A percentile compares a stretch with the other conserved stretches of the same genome.
Evolutionary conservation across 306 rosid species (phyloP).

Genomic region (Aeschynomene evenia): DNA sequence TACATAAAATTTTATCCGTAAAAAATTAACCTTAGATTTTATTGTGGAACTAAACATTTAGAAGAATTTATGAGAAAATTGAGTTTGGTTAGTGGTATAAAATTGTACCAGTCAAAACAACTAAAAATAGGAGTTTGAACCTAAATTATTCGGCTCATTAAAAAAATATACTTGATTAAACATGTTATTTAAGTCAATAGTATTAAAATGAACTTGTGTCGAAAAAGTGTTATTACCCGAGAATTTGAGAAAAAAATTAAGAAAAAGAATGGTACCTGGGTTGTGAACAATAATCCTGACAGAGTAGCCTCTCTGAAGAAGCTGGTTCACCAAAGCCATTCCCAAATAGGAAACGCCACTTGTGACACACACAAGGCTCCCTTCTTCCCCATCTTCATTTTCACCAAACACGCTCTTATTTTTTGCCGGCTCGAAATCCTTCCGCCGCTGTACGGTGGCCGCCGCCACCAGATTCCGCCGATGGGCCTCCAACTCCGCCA

Average conservation of each 20-base stretch:
- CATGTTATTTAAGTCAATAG: too few species aligned
- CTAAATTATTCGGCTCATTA: too few species aligned
- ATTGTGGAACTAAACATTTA: too few species aligned
- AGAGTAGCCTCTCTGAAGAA: constrained; percentile 70
- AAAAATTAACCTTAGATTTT: too few species aligned
- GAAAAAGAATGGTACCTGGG: constrained; percentile 38
- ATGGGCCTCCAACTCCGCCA: constrained; percentile 49
- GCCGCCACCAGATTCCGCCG: constrained; percentile 45
- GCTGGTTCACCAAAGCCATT: constrained; percentile 64
- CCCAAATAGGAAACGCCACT: constrained; percentile 83
- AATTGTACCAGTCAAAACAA: too few species aligned
- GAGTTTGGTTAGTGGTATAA: too few species aligned
- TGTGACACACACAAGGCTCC: constrained; percentile 67
- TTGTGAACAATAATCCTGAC: constrained; percentile 63
- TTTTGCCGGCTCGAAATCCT: constrained; percentile 38
- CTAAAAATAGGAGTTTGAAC: too few species aligned
- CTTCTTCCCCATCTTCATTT: constrained; percentile 33
- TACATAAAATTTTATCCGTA: too few species aligned
- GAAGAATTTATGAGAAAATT: too few species aligned
- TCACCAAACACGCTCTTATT: constrained; percentile 8
- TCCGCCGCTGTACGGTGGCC: constrained; percentile 48
- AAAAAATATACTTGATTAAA: too few species aligned
- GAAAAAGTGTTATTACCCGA: too few species aligned
- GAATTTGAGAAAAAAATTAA: neutral
- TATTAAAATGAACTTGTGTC: too few species aligned